Percentiles rank a stretch among this genome's conserved stretches.
Conservation (phyloP, 2,329 filamentous ascomycete species). For the Alternaria sp. region DNA sequence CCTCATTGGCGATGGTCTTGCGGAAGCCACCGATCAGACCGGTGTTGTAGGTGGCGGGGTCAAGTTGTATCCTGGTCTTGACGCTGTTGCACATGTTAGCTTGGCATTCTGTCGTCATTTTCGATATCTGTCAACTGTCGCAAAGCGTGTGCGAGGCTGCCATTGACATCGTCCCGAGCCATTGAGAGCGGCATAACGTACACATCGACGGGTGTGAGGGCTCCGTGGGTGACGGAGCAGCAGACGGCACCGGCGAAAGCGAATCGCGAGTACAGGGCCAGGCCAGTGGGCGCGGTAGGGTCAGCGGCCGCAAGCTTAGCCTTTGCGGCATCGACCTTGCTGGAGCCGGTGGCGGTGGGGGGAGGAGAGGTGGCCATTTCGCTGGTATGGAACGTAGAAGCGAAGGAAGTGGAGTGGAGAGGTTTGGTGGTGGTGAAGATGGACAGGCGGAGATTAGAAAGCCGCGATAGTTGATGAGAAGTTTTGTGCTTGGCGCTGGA, state of each 20-base stretch:
- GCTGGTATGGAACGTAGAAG: slow-evolving; percentile 19
- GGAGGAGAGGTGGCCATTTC: slow-evolving; percentile 48
- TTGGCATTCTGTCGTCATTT: slow-evolving; percentile 27
- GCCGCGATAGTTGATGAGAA: slow-evolving; percentile 21
- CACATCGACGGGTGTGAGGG: slow-evolving; percentile 98
- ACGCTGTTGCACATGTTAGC: slow-evolving; percentile 63
- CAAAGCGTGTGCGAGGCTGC: slow-evolving; percentile 22
- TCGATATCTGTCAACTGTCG: slow-evolving; percentile 9
- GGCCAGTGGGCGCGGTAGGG: slow-evolving; percentile 64
- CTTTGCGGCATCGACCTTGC: slow-evolving; percentile 61
- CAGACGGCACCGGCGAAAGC: slow-evolving; percentile 97
- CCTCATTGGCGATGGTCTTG: slow-evolving; percentile 79
- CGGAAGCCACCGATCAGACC: slow-evolving; percentile 86
- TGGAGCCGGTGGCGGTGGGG: slow-evolving; percentile 57
- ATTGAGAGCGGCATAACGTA: slow-evolving; percentile 63
- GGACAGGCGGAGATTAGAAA: slow-evolving; percentile 28
- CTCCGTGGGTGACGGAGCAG: slow-evolving; percentile 97
- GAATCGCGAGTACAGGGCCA: slow-evolving; percentile 90
- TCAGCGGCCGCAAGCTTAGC: slow-evolving; percentile 53
- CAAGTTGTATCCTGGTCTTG: slow-evolving; percentile 95
- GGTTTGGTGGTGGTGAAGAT: slow-evolving; percentile 22
- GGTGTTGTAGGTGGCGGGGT: slow-evolving; percentile 86
- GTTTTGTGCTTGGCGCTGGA: slow-evolving; percentile 23
- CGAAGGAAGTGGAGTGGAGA: slow-evolving; percentile 39
- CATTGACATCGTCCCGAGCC: slow-evolving; percentile 31